Evolutionary conservation across 768 basidiomycete species (phyloP), one percentile per base, ranked within the genome.

Genomic region (Strobilomyces dryophilus): DNA sequence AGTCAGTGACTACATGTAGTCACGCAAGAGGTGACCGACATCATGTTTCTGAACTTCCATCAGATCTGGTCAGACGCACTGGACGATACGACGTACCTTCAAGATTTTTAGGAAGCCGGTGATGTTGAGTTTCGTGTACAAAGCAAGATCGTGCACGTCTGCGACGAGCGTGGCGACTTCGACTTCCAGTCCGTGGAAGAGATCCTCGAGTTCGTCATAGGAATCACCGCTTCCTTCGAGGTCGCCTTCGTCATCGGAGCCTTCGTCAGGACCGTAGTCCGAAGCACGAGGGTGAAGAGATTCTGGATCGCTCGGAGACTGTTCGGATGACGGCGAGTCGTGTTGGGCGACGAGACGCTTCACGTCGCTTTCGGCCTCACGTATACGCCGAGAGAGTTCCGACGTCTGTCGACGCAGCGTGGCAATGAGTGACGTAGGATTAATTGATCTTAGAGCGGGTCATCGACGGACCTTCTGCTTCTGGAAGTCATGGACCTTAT

Each of bases 101-200:
- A 98, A 76, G 56, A 98, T 98, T 74, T 99, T 99, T 79, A 98
- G 89, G 69, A 99, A 99, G 10, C 97, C 97, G 1, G 97, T 98
- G 64, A 98, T 94, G 68, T 98, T 98, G 50, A 98, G 81, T 68
- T 98, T 98, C 4, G 95, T 95, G 67, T 95, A 89, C 29, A 98
- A 75, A 1, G 94, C 93, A 37, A 95, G 78, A 68, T 93, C 91
- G 60, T 94, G 91, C 11, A 92, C 89, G 59, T 91, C 89, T 1
- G 95, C 95, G 17, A 99, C 95, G 41, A 99, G 81, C 39, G 83
- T 89, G 1, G 95, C 95, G 18, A 98, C 91, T 65, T 95, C 92
- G 65, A 97, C 95, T 71, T 98, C 93, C 18, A 98, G 74, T 15
- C 78, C 79, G 56, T 87, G 84, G 68, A 97, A 99, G 20, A 85